Percentiles rank a stretch among this genome's conserved stretches.
These are phyloP conservation scores for Calonectria fujianensis DNA, from an alignment of 2,329 filamentous ascomycete genomes.

Conservation along the genomic window DNA sequence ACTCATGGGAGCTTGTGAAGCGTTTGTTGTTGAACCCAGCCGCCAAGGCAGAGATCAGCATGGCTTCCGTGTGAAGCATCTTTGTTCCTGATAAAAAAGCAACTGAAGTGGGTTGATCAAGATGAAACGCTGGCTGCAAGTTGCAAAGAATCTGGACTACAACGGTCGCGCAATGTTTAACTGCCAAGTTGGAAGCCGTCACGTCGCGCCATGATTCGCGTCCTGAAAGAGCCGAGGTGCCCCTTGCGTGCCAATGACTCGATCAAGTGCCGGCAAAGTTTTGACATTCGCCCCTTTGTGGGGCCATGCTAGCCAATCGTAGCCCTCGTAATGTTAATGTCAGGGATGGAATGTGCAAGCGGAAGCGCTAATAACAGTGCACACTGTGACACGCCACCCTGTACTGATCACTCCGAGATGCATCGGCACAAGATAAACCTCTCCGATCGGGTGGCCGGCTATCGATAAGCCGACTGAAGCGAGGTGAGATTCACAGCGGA, in stretches of 20 bases:
- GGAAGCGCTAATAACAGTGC: neutral
- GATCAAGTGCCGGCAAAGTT: neutral
- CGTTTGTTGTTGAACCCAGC: neutral
- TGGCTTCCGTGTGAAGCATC: neutral
- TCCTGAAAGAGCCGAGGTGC: neutral
- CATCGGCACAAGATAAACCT: neutral
- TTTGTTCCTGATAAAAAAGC: too few species aligned
- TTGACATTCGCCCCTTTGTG: conserved; percentile 7
- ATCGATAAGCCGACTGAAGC: neutral
- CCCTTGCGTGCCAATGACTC: neutral
- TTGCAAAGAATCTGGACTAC: neutral
- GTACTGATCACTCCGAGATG: neutral
- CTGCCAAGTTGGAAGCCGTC: neutral
- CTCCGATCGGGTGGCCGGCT: neutral
- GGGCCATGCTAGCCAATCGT: neutral
- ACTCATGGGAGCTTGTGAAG: neutral
- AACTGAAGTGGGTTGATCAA: neutral
- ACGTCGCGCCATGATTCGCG: neutral
- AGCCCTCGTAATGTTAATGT: neutral
- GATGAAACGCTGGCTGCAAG: neutral
- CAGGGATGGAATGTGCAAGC: neutral
- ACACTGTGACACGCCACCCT: neutral
- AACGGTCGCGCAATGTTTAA: neutral
- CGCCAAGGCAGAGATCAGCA: neutral
- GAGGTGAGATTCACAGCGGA: neutral